Evolutionary conservation across 257 asterid genomes (phyloP).

Genomic region (Buddleja alternifolia): DNA sequence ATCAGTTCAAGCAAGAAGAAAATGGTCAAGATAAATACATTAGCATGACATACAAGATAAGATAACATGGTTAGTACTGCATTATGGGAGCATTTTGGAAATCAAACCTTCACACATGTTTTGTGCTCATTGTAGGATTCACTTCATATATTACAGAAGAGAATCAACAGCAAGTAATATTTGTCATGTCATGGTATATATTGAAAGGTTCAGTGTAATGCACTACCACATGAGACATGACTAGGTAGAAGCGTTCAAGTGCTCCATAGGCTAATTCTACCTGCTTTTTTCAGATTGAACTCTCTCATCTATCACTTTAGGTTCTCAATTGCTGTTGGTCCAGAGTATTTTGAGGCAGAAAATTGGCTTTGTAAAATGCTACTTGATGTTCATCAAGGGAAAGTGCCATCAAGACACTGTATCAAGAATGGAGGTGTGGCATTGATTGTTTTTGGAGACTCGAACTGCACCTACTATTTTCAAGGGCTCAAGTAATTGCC

Average conservation of each 20-base stretch:
- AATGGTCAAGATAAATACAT: background rate
- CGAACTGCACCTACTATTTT: background rate
- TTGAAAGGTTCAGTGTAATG: too few relatives aligned
- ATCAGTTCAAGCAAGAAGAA: constrained; percentile 1
- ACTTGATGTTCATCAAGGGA: background rate
- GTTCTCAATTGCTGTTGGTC: background rate
- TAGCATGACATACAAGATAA: constrained; percentile 15
- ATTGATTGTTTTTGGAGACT: background rate
- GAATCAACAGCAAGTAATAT: background rate
- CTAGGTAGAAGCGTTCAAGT: background rate
- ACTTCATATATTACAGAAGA: background rate
- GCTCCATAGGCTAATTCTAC: background rate
- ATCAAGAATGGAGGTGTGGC: background rate
- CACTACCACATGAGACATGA: too few relatives aligned
- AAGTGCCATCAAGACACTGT: background rate
- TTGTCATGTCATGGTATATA: too few relatives aligned
- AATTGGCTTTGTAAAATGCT: background rate
- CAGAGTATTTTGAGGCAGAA: background rate
- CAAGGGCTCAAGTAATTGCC: background rate
- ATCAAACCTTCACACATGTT: background rate
- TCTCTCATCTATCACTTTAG: background rate
- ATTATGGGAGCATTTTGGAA: constrained; percentile 2
- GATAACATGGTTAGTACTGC: background rate
- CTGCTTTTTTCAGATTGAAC: background rate
- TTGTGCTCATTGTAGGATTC: background rate